Conservation (phyloP, 495 filamentous ascomycete genomes). For the Podospora comata region DNA sequence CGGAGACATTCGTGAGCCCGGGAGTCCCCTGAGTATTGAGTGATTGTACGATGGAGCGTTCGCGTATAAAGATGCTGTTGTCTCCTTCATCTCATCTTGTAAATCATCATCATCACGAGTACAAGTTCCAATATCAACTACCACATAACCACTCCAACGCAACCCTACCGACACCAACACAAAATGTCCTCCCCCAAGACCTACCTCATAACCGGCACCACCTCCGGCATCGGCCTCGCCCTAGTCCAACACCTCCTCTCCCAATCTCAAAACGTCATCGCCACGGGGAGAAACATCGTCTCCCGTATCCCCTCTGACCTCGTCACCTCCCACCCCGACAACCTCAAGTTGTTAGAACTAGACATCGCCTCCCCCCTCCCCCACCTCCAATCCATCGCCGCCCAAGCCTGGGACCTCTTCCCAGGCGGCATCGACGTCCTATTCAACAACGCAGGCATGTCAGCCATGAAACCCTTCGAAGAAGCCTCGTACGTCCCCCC, state of each 20-base stretch:
- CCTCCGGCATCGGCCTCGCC: conserved; percentile 29
- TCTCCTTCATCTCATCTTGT: not conserved
- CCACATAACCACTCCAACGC: not conserved
- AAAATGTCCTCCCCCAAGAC: conserved; percentile 25
- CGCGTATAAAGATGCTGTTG: not conserved
- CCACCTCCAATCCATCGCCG: conserved; percentile 19
- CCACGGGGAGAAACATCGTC: conserved; percentile 34
- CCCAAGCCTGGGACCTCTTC: conserved; percentile 27
- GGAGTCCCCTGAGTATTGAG: not conserved
- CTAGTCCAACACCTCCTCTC: conserved; percentile 44
- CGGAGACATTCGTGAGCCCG: not conserved
- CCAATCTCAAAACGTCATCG: conserved; percentile 50
- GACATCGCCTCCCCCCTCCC: conserved; percentile 37
- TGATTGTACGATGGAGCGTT: not conserved
- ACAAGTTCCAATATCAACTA: not conserved
- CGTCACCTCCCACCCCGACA: conserved; percentile 4
- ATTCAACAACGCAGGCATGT: conserved; percentile 36
- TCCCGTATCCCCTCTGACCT: conserved; percentile 23
- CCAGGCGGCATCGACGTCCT: conserved; percentile 32
- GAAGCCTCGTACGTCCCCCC: conserved; percentile 25
- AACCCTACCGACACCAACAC: not conserved
- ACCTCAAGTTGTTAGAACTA: conserved; percentile 37
- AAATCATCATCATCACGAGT: not conserved
- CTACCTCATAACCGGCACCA: conserved; percentile 34
- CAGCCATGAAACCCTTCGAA: conserved; percentile 21